Conservation (phyloP, 2,329 filamentous ascomycete genomes). For the Arthroderma sp. region DNA sequence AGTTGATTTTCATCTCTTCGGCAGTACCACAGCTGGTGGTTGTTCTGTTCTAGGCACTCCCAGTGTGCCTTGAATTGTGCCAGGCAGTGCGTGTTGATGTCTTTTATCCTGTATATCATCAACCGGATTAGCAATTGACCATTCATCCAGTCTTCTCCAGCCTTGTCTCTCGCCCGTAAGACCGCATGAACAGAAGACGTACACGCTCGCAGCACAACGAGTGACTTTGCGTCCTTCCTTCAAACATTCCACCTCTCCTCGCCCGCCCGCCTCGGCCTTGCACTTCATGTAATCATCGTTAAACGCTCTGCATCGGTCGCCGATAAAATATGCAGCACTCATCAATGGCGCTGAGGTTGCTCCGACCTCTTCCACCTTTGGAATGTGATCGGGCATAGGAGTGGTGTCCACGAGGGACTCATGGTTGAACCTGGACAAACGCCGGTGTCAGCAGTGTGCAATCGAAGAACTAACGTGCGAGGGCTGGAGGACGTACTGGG, state of each 20-base stretch:
- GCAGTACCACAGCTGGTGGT: conserved; percentile 96
- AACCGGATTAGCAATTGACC: not conserved
- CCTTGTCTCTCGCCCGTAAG: not conserved
- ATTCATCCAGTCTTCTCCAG: not conserved
- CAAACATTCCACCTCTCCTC: conserved; percentile 86
- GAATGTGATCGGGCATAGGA: conserved; percentile 82
- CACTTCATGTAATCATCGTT: conserved; percentile 99
- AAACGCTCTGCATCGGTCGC: conserved; percentile 83
- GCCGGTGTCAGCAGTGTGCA: conserved; percentile 1
- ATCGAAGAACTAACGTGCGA: not conserved
- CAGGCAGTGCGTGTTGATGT: conserved; percentile 91
- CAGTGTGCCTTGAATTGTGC: conserved; percentile 86
- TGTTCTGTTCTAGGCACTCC: conserved; percentile 92
- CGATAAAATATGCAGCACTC: conserved; percentile 92
- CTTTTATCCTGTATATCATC: conserved; percentile 55
- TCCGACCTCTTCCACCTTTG: conserved; percentile 86
- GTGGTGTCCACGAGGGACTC: conserved; percentile 89
- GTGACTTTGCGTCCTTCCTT: conserved; percentile 95
- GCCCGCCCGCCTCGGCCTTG: conserved; percentile 86
- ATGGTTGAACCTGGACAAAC: conserved; percentile 71
- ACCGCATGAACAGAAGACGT: conserved; percentile 37
- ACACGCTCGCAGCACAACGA: conserved; percentile 92
- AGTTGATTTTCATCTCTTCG: conserved; percentile 74
- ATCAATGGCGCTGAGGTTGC: conserved; percentile 83
- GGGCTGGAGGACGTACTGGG: conserved; percentile 11